Evolutionary conservation across 2,329 filamentous ascomycete species (phyloP).

Genomic region (Ceratocystiopsis brevicomis): DNA sequence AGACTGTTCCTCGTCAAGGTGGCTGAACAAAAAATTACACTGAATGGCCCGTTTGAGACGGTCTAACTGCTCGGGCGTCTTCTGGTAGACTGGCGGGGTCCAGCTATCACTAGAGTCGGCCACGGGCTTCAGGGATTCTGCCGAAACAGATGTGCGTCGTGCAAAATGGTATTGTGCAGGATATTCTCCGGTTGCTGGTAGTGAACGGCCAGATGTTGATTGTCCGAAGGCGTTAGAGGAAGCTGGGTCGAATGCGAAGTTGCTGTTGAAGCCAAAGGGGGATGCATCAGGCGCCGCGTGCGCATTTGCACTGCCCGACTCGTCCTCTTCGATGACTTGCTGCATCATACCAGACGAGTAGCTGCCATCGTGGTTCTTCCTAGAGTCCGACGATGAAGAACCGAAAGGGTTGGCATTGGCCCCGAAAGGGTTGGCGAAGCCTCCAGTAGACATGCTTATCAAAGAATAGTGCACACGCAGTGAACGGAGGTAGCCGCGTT

Average conservation of each 20-base stretch:
- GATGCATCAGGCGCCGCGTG: too few relatives aligned
- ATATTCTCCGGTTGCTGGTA: slow-evolving; percentile 44
- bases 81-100: slow-evolving; percentile 70
- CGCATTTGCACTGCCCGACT: slow-evolving; percentile 16
- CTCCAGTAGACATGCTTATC: slow-evolving; percentile 46
- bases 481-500: background rate
- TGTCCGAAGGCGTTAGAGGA: too few relatives aligned
- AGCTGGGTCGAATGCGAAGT: slow-evolving; percentile 15
- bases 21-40: slow-evolving; percentile 83
- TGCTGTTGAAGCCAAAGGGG: too few relatives aligned
- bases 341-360: slow-evolving; percentile 21
- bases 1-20: slow-evolving; percentile 86
- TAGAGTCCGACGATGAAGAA: slow-evolving; percentile 19
- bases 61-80: slow-evolving; percentile 60
- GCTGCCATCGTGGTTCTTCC: slow-evolving; percentile 1
- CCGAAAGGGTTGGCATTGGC: slow-evolving; percentile 58
- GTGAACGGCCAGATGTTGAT: slow-evolving; percentile 29
- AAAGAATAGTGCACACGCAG: too few relatives aligned
- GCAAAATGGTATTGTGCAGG: slow-evolving; percentile 88
- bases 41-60: slow-evolving; percentile 68
- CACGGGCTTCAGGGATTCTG: slow-evolving; percentile 83
- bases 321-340: slow-evolving; percentile 62
- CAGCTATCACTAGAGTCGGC: slow-evolving; percentile 73
- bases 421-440: slow-evolving; percentile 56
- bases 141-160: slow-evolving; percentile 87